Base-by-base conservation (phyloP, 2,329 filamentous ascomycete species). In the Cytospora piceicola region DNA sequence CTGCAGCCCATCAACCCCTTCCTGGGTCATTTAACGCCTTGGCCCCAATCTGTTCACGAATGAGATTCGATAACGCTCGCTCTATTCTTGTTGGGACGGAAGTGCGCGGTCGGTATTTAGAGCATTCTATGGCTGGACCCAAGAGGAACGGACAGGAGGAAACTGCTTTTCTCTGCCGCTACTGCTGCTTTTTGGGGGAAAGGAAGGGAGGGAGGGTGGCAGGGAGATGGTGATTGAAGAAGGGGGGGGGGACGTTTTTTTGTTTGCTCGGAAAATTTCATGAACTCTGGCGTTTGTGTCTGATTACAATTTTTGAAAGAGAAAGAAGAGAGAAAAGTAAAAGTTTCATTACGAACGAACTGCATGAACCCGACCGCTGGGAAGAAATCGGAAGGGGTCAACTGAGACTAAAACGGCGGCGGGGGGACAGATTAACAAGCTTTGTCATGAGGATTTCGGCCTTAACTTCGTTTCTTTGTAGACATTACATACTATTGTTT, bases 331-430 rank as follows among this genome's bases (percentile, higher is more conserved):
- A 17, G 29, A 24, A 30, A 49, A 56, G 61, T n/a, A 58, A 58
- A 61, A 53, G 34, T 55, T 55, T 46, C 24, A n/a, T 39, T 49
- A 39, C 49, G 52, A 53, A 65, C 39, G 57, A 60, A 17, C 52
- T 65, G 51, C 57, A 60, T 60, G 57, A 54, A 42, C 36, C 63
- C 63, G 27, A 52, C 58, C 57, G 63, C 63, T 65, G 63, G 63
- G 63, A 61, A 58, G 24, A 65, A 64, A 29, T 42, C 36, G 58
- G 36, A 34, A 58, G 46, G 27, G 20, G 27, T 14, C 17, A 20
- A 24, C 32, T 24, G 24, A 61, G 39, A 52, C 34, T 27, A 42
- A 36, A 58, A 54, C 51, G 4, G 9, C 11, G 27, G 34, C 49
- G 24, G 29, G 34, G 58, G 51, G 30, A 34, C 2, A 12, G 11